A percentile compares a stretch with the other conserved stretches of the same genome.
These are phyloP conservation scores for Coemansia sp. DNA, from an alignment of 371 early-diverging fungal genomes.

Conservation along the genomic window DNA sequence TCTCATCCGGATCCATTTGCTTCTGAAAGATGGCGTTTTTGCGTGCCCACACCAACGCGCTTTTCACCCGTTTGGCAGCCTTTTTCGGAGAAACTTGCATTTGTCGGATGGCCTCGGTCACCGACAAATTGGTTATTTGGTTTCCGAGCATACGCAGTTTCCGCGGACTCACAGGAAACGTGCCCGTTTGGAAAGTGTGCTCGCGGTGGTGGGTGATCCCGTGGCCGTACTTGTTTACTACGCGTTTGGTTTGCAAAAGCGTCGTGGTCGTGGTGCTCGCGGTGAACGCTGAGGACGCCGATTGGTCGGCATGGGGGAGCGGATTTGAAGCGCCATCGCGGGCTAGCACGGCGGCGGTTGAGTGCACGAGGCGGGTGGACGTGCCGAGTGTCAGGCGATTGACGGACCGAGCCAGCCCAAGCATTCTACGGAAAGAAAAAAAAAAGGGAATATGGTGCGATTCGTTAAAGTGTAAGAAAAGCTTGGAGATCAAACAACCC, in stretches of 20 bases:
- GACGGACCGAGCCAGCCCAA: background rate
- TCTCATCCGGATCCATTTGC: constrained; percentile 63
- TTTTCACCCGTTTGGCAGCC: constrained; percentile 67
- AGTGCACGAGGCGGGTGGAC: background rate
- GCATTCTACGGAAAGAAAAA: background rate
- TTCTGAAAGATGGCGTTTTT: constrained; percentile 71
- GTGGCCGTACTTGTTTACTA: constrained; percentile 7
- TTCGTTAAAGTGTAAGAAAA: background rate
- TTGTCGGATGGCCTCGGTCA: constrained; percentile 83
- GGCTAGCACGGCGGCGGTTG: background rate
- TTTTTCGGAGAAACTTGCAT: constrained; percentile 85
- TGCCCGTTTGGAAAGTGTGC: constrained; percentile 68
- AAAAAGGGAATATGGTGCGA: background rate
- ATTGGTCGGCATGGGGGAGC: background rate
- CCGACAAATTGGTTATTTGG: constrained; percentile 73
- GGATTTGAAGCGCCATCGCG: background rate
- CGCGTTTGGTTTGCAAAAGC: background rate
- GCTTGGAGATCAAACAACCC: no score
- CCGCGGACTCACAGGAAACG: constrained; percentile 74
- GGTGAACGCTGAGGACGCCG: constrained; percentile 1
- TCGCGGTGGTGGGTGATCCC: constrained; percentile 39
- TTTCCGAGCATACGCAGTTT: constrained; percentile 86
- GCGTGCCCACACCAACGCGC: constrained; percentile 72
- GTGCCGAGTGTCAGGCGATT: background rate
- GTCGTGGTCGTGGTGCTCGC: background rate